Evolutionary conservation across 345 rosid genomes (phyloP), one percentile per base, ranked within the genome.

Genomic region (Citrus reticulata): DNA sequence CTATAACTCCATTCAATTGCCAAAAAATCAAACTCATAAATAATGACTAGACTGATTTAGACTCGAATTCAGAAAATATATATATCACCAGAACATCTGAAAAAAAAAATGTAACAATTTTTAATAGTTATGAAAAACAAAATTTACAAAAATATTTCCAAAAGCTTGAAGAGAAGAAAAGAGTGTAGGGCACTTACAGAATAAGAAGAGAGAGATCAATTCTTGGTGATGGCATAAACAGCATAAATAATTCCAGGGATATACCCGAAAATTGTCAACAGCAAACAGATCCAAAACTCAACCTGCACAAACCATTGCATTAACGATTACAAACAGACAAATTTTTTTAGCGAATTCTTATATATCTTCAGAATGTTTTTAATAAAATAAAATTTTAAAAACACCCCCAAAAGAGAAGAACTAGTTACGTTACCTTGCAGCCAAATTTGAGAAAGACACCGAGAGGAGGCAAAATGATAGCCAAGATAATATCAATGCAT

Each of bases 261-360:
- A 76, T 88, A 94, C 0, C 98, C 96, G 0, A 93, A 65, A 9
- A 94, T 8, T 17, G 96, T 93, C 49, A 94, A 83, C 4, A 91
- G 9, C 85, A 94, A 84, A 85, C 97, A 94, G 87, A 94, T 94
- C 98, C 98, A 94, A 75, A 94, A 92, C 87, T 92, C 94, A 49
- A 57, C 86, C 97, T 94, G 83, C 73, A 82, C 0, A 46, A 17
- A 39, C 14, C 29, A 75, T 19, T 54, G 19, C 58, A 54, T 54
- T 17, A 5, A 46, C 14, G 51, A 46, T 11, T 46, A 13, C 16
- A 13, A 3, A 3, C 1, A 13, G 51, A 46, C 51, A 46, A 46
- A 46, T 1, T 0, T 0, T 3, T 11, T 46, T 46, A 42, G 5
- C 51, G 16, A 46, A 13, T 46, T 46, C 51, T 46, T 46, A 32